These are phyloP conservation scores for Astrothelium subdiscretum DNA, from an alignment of 495 filamentous ascomycete species.

Conservation along the genomic window DNA sequence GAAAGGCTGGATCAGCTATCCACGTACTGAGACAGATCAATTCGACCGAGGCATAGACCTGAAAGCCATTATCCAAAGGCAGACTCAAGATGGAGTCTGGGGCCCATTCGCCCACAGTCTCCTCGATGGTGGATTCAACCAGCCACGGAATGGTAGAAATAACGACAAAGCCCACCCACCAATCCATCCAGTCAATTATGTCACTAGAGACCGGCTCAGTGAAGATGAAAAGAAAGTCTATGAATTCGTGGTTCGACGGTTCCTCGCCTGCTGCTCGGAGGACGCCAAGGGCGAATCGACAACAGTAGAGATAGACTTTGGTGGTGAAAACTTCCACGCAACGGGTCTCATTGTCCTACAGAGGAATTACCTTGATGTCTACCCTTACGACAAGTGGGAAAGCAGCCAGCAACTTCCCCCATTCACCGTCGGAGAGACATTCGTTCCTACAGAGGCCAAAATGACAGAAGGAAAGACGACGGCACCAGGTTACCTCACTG, in stretches of 20 bases:
- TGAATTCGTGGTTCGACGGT: constrained; percentile 87
- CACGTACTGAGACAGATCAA: constrained; percentile 91
- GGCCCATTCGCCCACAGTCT: constrained; percentile 66
- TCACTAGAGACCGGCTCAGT: constrained; percentile 45
- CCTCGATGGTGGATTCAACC: constrained; percentile 59
- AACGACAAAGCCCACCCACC: constrained; percentile 97
- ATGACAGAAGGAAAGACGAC: constrained; percentile 80
- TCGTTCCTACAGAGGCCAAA: constrained; percentile 80
- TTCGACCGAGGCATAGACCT: constrained; percentile 89
- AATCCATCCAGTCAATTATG: constrained; percentile 85
- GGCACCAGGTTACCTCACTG: constrained; percentile 77
- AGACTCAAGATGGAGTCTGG: constrained; percentile 64
- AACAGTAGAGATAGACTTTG: constrained; percentile 75
- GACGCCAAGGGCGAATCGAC: constrained; percentile 79
- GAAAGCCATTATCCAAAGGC: constrained; percentile 67
- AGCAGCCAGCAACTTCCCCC: constrained; percentile 71
- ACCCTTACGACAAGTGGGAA: constrained; percentile 91
- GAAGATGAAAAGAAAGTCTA: constrained; percentile 67
- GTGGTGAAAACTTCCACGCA: constrained; percentile 68
- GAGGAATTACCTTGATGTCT: constrained; percentile 89
- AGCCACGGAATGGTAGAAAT: constrained; percentile 68
- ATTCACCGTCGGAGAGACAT: constrained; percentile 65
- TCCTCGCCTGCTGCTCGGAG: constrained; percentile 91
- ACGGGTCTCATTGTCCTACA: constrained; percentile 77
- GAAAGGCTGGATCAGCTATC: constrained; percentile 93